Evolutionary conservation across 2,329 filamentous ascomycete genomes (phyloP), one percentile per base, ranked within the genome.

Genomic region (Lachnum nothofagi): DNA sequence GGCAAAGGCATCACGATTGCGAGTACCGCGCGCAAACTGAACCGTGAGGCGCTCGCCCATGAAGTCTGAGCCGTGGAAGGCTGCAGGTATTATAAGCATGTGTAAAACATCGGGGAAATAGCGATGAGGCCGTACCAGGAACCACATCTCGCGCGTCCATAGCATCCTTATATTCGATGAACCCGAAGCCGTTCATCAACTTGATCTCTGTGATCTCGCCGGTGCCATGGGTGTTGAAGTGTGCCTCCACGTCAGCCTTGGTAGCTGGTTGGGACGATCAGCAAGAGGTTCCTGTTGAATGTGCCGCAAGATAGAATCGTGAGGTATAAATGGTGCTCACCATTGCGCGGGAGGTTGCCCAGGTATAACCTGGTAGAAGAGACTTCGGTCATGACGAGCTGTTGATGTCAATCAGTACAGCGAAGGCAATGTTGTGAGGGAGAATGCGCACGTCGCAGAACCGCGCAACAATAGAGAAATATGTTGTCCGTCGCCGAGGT

Each of bases 131-230:
- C 85, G 75, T 81, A 96, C 93, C 91, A 72, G 93, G 93, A 65
- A 98, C 93, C 58, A 98, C 91, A 74, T 98, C 93, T 67, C 91
- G 87, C 61, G 93, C 93, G 74, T 98, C 93, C 86, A 96, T 88
- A 51, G 90, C 83, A 74, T 97, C 93, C 72, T 96, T 94, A 73
- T 97, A 98, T 72, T 98, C 93, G 68, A 98, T 95, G 77, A 98
- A 98, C 69, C 93, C 93, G 68, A 98, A 98, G 66, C 93, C 93
- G 69, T 95, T 97, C 93, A 98, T 98, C 57, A 98, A 83, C 78
- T 98, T 98, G 75, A 98, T 91, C 76, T 98, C 93, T 61, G 87
- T 93, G 68, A 98, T 97, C 70, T 95, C 90, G 70, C 93, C 93
- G 62, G 90, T 91, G 68, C 91, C 93, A 83, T 96, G 90, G 66